Base-by-base conservation (phyloP, 345 rosid genomes). In the Turritis glabra region DNA sequence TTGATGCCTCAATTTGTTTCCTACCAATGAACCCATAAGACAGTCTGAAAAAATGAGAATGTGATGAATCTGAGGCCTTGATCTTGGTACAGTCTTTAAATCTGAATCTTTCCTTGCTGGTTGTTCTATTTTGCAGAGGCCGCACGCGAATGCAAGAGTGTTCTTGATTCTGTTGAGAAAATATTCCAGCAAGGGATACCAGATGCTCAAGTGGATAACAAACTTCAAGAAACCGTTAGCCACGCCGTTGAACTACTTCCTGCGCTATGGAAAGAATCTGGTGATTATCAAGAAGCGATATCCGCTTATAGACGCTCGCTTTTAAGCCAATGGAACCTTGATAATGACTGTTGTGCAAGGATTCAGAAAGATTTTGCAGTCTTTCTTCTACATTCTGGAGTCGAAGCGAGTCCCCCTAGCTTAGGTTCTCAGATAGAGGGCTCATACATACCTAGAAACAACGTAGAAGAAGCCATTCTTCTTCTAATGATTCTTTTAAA, bases 221-320 rank as follows among this genome's bases (percentile, higher is more conserved):
- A 85, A 76, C 83, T 94, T 80, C 96, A 87, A 50, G 92, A 91
- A 73, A 94, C 86, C 0, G 87, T 94, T 27, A 88, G 96, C 79
- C 91, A 84, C 60, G 97, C 97, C n/a, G 92, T 91, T 67, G 97
- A 91, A 75, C 82, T 91, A 35, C 98, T 89, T 66, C 98, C 96
- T 0, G 87, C 86, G 80, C 86, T 94, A 15, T 87, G 88, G 91
- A 91, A 84, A 85, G 87, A 87, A 57, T 89, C 90, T 17, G 89
- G 87, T 47, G 86, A 84, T 55, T 84, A 76, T 65, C 80, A 80
- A 32, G 95, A 94, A 79, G 96, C 96, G 1, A 83, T 85, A 60
- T 65, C 88, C 56, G 77, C 98, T 77, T 94, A 94, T 46, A 86
- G 98, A 64, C 89, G 95, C 25, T 89, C 93, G 10, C 90, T 94